phyloP scores from a whole-genome alignment of 106 monocot species.

The Platanthera zijinensis region DNA sequence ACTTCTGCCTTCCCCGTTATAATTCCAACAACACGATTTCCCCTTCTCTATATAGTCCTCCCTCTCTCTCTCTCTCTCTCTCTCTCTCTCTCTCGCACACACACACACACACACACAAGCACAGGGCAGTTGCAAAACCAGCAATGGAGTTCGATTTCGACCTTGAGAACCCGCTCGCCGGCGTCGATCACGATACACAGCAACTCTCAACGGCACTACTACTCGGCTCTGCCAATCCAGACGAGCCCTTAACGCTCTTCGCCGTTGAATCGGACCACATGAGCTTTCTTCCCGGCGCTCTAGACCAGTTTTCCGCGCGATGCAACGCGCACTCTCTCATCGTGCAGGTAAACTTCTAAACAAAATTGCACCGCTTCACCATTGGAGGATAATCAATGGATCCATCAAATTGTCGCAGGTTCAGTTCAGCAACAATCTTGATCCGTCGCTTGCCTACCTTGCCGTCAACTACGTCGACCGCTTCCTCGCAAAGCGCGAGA shows the following conservation, averaged over 20 bases:
- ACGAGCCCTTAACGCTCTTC: conserved; percentile 34
- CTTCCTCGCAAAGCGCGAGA: conserved; percentile 52
- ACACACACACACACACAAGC: too few relatives aligned
- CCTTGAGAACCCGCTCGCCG: conserved; percentile 21
- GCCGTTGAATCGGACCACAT: conserved; percentile 66
- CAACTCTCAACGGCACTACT: conserved; percentile 18
- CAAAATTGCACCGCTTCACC: neutral
- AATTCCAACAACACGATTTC: neutral
- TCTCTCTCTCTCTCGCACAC: neutral
- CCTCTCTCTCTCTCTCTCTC: neutral
- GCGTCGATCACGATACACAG: conserved; percentile 20
- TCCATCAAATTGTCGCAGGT: conserved; percentile 24
- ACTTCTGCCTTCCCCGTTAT: neutral
- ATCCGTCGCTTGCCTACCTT: conserved; percentile 60
- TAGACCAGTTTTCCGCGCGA: conserved; percentile 15
- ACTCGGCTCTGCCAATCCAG: neutral
- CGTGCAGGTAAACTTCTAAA: conserved; percentile 33
- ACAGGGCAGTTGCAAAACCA: neutral
- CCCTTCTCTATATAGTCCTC: neutral
- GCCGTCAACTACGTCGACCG: conserved; percentile 87
- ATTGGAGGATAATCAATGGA: neutral
- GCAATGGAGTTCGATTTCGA: conserved; percentile 19
- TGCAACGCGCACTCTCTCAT: conserved; percentile 45
- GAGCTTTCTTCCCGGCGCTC: conserved; percentile 14
- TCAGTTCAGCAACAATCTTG: conserved; percentile 39